Base-by-base conservation (phyloP, 2,329 filamentous ascomycete species). In the Mariannaea sp. region DNA sequence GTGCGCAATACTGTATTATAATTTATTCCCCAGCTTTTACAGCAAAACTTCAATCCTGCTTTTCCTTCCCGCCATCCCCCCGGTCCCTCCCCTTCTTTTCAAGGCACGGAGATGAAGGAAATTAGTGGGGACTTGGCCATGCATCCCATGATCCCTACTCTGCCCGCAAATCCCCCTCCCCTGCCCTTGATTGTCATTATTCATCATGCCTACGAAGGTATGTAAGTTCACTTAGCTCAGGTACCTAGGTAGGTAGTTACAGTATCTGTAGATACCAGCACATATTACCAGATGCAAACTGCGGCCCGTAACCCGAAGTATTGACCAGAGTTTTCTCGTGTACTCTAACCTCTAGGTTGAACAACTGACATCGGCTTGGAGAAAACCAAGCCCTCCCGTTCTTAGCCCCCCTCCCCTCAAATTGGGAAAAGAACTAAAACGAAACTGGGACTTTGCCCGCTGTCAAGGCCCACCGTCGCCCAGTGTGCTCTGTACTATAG, bases 1-100 rank as follows among this genome's bases (percentile, higher is more conserved):
- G n/a, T n/a, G n/a, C n/a, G n/a, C n/a, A n/a, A n/a, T n/a, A n/a
- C n/a, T n/a, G n/a, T n/a, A n/a, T n/a, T n/a, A n/a, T n/a, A n/a
- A n/a, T 38, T 43, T 32, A 3, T 42, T 36, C 58, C 59, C 59
- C 59, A 55, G 58, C 52, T 61, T 61, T 56, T 59, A 48, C 33
- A 30, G 45, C 35, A 45, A 55, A 49, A 13, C 19, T 39, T 36
- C 32, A 17, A 36, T 9, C 33, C 16, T 8, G 22, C 22, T 24
- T 24, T 24, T 24, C 8, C 22, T 5, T 5, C 8, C 22, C 5
- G 8, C 22, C 5, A 24, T 24, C n/a, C n/a, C n/a, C n/a, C n/a
- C n/a, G 22, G 22, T 5, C 19, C 13, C 24, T 48, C 32, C 45
- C 24, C 36, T 35, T 26, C 35, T 35, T 26, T 26, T 33, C 33